Conservation (phyloP, 1,139 yeast species). For the Geotrichum bryndzae region DNA sequence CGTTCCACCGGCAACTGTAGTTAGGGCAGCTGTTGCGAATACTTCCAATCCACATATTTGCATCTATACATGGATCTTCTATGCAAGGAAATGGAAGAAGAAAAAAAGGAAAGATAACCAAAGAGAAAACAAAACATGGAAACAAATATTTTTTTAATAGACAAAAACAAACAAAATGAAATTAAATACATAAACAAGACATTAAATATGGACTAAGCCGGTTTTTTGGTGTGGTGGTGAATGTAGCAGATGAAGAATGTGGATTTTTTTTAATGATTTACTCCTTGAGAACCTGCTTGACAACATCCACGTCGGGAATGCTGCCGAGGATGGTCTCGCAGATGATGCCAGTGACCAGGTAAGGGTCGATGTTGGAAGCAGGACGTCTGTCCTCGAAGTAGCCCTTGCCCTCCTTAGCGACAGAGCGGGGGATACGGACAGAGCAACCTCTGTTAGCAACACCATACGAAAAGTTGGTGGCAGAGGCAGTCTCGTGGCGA, state of each 20-base stretch:
- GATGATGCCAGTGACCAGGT: slow-evolving; percentile 96
- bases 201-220: background rate
- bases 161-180: background rate
- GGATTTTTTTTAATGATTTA: background rate
- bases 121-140: background rate
- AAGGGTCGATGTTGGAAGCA: slow-evolving; percentile 98
- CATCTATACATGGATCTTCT: background rate
- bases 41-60: background rate
- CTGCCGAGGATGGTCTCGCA: slow-evolving; percentile 95
- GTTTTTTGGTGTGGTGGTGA: background rate
- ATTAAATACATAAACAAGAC: background rate
- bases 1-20: background rate
- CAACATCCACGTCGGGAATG: slow-evolving; percentile 93
- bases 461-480: slow-evolving; percentile 87
- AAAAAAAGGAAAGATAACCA: background rate
- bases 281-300: slow-evolving; percentile 30
- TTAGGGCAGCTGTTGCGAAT: background rate
- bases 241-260: background rate
- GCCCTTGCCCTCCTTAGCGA: slow-evolving; percentile 95
- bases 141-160: background rate
- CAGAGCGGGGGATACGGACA: slow-evolving; percentile 96
- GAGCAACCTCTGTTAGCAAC: slow-evolving; percentile 99
- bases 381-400: slow-evolving; percentile 99
- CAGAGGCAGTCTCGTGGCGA: slow-evolving; percentile 95
- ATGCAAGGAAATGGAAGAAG: background rate